Evolutionary conservation across 2,329 filamentous ascomycete genomes (phyloP), one percentile per base, ranked within the genome.

Genomic region (Elsinoe australis): DNA sequence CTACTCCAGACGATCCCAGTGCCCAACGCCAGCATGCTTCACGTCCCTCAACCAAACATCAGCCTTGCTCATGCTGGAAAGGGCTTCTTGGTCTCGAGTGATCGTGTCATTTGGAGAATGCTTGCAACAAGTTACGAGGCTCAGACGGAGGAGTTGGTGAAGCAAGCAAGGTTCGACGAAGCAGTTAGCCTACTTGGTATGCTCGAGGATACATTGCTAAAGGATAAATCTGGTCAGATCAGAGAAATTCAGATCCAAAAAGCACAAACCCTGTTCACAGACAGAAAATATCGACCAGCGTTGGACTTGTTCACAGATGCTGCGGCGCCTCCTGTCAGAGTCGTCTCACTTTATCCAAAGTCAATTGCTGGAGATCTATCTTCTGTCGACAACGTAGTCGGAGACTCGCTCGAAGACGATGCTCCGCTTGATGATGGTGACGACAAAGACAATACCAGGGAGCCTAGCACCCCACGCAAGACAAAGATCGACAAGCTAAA

Each of bases 31-130:
- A 85, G 78, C 24, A 82, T 89, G 53, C 72, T 98, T 50, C 87
- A 96, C 63, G 92, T 96, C 19, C 87, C 89, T 0, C 88, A 94
- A 42, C 89, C 90, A 0, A 94, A 87, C 15, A 84, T 90, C 54
- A 95, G 90, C 60, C 72, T 98, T n/a, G 87, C 90, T 0, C 92
- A 98, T 67, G 89, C 88, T 0, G 92, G 87, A 3, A 98, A 98
- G 63, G 90, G 89, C 0, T 98, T 98, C 58, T 77, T 96, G 51
- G 88, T 96, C 45, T 83, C 84, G 15, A 95, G 90, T 61, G 92
- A 96, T 49, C 77, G 92, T 35, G 84, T 78, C 26, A 85, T 98
- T 29, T 98, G 92, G 92, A 84, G 92, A 57, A 96, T 98, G 92
- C 86, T 82, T 54, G 85, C 90, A 3, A 80, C 89, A 29, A 85